Evolutionary conservation across 257 asterid species (phyloP).

Genomic region (Solanum etuberosum): DNA sequence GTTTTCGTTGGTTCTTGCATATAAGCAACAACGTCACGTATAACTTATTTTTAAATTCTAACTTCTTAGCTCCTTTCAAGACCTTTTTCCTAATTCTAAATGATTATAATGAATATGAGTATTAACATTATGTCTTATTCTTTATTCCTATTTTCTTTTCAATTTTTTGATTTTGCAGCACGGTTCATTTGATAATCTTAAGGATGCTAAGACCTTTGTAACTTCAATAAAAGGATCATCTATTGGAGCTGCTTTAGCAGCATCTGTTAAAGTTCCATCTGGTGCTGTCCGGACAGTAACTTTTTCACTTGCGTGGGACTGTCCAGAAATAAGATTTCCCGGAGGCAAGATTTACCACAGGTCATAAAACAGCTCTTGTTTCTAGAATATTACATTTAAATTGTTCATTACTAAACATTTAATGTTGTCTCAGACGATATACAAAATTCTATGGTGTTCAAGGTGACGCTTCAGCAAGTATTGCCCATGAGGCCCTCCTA

Average conservation of each 20-base stretch:
- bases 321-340: conserved; percentile 70
- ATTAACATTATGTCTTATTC: background rate
- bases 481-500: conserved; percentile 71
- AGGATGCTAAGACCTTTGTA: conserved; percentile 41
- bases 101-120: background rate
- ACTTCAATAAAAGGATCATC: conserved; percentile 72
- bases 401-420: conserved; percentile 6
- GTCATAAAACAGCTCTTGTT: conserved; percentile 6
- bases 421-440: conserved; percentile 58
- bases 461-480: conserved; percentile 50
- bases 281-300: conserved; percentile 51
- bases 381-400: background rate
- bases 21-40: background rate
- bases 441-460: conserved; percentile 64
- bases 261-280: conserved; percentile 67
- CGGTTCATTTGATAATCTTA: conserved; percentile 79
- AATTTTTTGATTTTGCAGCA: conserved; percentile 30
- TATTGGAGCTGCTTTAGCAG: conserved; percentile 88
- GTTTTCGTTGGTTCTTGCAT: conserved; percentile 3
- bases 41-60: background rate
- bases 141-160: background rate
- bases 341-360: conserved; percentile 92
- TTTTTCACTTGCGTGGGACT: conserved; percentile 84
- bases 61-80: background rate
- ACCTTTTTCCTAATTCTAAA: background rate